Base-by-base conservation (phyloP, 768 basidiomycete species). In the Termitomyces sp. region DNA sequence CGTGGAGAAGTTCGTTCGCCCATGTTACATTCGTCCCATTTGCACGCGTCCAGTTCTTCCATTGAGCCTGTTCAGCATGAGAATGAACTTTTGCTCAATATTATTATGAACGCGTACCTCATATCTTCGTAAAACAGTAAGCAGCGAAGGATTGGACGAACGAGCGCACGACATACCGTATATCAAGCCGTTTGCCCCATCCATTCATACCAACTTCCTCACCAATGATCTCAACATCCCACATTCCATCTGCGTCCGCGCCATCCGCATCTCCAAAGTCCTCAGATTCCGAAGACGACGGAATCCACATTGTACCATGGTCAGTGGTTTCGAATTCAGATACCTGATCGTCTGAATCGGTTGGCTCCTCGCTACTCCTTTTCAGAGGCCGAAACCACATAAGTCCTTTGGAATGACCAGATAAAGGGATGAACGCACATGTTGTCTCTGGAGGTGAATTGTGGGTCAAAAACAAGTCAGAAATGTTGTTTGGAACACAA, bases 21-120 rank as follows among this genome's bases (percentile, higher is more conserved):
- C 83, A 85, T 7, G 83, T 84, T 2, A 76, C 78, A 57, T 78
- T 80, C 7, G 83, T 79, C 0, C 77, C 80, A 59, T 85, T 78
- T 1, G 53, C 39, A 23, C 83, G 78, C 2, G 60, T 33, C 83
- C 83, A 85, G 36, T 70, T 67, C 18, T 65, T 70, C 83, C 83
- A 85, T 56, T 71, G 67, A 4, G 81, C 77, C 81, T 85, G 55
- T 44, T 42, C 42, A 35, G 23, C n/a, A 38, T 15, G 43, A 7
- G 7, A 22, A 23, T 50, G 23, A 25, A n/a, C 2, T 25, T 25
- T n/a, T 5, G 29, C 5, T 25, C 29, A 10, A 45, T 5, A 45
- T 10, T 29, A n/a, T n/a, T n/a, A n/a, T n/a, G n/a, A n/a, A n/a
- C n/a, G n/a, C n/a, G n/a, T 46, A n/a, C 53, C 40, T 54, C 46